phyloP scores from a whole-genome alignment of 73 alveolate genomes.

The Uronychia setigera region DNA sequence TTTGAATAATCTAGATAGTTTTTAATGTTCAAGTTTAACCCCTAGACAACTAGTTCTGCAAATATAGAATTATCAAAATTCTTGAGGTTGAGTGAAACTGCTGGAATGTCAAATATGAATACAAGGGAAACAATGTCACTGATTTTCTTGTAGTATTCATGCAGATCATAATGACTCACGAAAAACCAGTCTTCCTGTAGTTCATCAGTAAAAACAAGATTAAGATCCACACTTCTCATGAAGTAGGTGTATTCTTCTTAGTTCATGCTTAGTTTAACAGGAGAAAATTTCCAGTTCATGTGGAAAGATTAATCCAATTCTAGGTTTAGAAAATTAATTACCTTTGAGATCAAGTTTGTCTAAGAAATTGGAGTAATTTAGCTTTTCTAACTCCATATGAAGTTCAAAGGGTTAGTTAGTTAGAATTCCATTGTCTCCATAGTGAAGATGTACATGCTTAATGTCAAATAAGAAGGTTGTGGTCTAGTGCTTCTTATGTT shows the following conservation, averaged over 20 bases:
- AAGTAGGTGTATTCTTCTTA: slow-evolving; percentile 28
- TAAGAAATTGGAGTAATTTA: not conserved
- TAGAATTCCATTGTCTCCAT: not conserved
- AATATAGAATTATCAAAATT: not conserved
- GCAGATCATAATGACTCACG: slow-evolving; percentile 23
- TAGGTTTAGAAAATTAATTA: too few relatives aligned
- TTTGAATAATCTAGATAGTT: not conserved
- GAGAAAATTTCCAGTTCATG: not conserved
- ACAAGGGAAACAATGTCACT: slow-evolving; percentile 24
- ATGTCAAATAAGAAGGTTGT: not conserved
- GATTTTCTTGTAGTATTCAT: slow-evolving; percentile 22
- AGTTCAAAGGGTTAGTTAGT: not conserved
- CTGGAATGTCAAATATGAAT: slow-evolving; percentile 11
- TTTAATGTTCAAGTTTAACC: not conserved
- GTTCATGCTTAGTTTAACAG: slow-evolving; percentile 10
- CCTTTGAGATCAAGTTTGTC: not conserved
- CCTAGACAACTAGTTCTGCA: not conserved
- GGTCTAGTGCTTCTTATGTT: not conserved
- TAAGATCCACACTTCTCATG: slow-evolving; percentile 45
- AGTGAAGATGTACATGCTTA: not conserved
- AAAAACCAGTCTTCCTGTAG: slow-evolving; percentile 26
- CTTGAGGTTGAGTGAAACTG: not conserved
- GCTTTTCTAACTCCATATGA: not conserved
- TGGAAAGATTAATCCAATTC: not conserved
- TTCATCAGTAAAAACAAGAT: slow-evolving; percentile 39